These are phyloP conservation scores for Pseudogymnoascus sp. DNA, from an alignment of 2,329 filamentous ascomycete species.

Conservation along the genomic window DNA sequence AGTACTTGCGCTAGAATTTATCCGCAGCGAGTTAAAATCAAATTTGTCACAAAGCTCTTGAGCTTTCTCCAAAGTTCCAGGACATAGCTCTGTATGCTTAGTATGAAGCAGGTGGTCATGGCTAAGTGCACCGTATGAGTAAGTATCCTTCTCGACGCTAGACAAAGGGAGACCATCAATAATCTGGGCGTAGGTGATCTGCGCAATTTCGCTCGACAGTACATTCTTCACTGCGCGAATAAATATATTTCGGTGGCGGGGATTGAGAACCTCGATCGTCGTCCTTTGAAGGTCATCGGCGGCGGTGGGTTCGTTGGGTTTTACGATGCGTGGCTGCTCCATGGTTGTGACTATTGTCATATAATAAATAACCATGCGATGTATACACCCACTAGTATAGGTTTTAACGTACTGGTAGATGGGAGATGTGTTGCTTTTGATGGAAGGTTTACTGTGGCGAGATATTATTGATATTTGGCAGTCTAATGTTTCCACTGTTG, in stretches of 20 bases:
- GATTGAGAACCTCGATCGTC: neutral
- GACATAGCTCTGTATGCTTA: conserved; percentile 18
- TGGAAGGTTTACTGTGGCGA: too few relatives aligned
- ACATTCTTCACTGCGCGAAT: conserved; percentile 14
- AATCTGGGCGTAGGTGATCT: conserved; percentile 19
- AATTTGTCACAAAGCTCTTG: neutral
- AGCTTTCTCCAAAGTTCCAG: conserved; percentile 13
- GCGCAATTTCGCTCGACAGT: conserved; percentile 15
- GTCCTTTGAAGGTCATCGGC: neutral
- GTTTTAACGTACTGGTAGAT: too few relatives aligned
- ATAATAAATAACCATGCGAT: too few relatives aligned
- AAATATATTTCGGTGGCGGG: conserved; percentile 11
- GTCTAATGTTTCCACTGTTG: too few relatives aligned
- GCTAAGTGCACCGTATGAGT: neutral
- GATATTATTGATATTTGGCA: too few relatives aligned
- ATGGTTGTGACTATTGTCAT: neutral
- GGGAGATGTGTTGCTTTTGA: too few relatives aligned
- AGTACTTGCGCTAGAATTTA: too few relatives aligned
- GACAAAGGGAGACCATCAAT: conserved; percentile 18
- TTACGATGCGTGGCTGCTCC: neutral
- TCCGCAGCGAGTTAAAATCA: neutral
- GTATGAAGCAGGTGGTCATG: conserved; percentile 14
- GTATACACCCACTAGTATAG: too few relatives aligned
- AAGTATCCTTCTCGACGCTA: conserved; percentile 10
- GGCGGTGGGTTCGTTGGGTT: too few relatives aligned